Conservation (phyloP, 2,329 filamentous ascomycete species). For the Microcera coccophila region DNA sequence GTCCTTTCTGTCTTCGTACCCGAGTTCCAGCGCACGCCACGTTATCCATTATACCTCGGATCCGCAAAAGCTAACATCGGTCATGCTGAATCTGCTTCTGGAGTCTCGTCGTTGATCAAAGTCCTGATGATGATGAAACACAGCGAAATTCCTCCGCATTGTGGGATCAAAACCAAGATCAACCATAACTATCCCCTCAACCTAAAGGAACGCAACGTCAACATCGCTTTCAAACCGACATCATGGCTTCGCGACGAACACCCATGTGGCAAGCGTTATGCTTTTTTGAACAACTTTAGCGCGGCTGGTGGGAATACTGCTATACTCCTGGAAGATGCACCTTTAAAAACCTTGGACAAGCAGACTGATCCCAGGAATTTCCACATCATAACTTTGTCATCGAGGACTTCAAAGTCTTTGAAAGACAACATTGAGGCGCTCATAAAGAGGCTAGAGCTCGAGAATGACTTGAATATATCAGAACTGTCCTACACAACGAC, state of each 20-base stretch:
- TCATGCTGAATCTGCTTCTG: conserved; percentile 60
- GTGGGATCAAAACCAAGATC: conserved; percentile 62
- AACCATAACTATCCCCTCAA: conserved; percentile 58
- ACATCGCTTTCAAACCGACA: conserved; percentile 53
- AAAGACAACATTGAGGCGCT: conserved; percentile 55
- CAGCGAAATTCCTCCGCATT: conserved; percentile 60
- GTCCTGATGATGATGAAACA: conserved; percentile 63
- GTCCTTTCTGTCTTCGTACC: conserved; percentile 58
- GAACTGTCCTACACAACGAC: conserved; percentile 65
- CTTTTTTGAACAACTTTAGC: conserved; percentile 66
- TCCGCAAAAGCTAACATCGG: conserved; percentile 63
- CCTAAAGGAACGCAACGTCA: conserved; percentile 53
- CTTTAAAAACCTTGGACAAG: conserved; percentile 43
- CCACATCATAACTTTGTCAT: conserved; percentile 58
- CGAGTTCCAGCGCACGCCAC: conserved; percentile 40
- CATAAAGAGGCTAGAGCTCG: conserved; percentile 49
- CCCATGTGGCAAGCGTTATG: conserved; percentile 40
- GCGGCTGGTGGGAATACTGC: conserved; percentile 70
- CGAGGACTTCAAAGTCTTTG: conserved; percentile 53
- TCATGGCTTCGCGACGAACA: conserved; percentile 45
- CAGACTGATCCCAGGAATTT: conserved; percentile 48
- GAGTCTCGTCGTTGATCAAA: conserved; percentile 60
- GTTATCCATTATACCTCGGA: conserved; percentile 56
- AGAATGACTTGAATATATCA: conserved; percentile 50
- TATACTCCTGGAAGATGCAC: conserved; percentile 60